Base-by-base conservation (phyloP, 2,329 filamentous ascomycete genomes). In the Gaeumannomyces tritici region DNA sequence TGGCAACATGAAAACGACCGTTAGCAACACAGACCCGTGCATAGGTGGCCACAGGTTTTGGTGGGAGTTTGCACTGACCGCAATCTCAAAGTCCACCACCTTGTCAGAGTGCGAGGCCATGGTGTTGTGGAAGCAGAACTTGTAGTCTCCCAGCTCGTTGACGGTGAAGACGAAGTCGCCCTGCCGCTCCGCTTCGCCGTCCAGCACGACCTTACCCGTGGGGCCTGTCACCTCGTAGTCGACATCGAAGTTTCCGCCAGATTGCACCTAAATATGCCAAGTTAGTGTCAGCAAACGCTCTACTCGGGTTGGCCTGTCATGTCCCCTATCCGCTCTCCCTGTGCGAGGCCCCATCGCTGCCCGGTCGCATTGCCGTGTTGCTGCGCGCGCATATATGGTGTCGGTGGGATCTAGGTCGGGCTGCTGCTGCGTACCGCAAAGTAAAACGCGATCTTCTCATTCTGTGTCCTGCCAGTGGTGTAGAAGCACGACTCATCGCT, bases 51-150 rank as follows among this genome's bases (percentile, higher is more conserved):
- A 26, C 24, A 56, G 55, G 15, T 5, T n/a, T 4, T 5, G 18
- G 27, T 57, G 57, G 55, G 12, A 42, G 35, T 60, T 55, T 9
- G 42, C 61, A 77, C 89, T 65, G 80, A 95, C 93, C 65, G 93
- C 85, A 73, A 99, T 96, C 79, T 99, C 95, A 72, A 99, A 97
- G 75, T 99, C 95, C 66, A 99, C 93, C 74, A 91, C 87, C 80
- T 99, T 99, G 78, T 99, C 95, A 61, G 93, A 89, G 73, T 96
- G 97, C 0, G 93, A 98, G 72, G 90, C 96, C 90, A 99, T 96
- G 73, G 95, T 89, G 73, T 99, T 99, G 78, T 93, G 90, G 81
- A 99, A 99, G 83, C 95, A 99, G 80, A 99, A 98, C 62, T 87
- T 86, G 79, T 98, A 97, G 72, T 98, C 93, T 67, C 95, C 95